These are phyloP conservation scores for Naganishia sp. DNA, from an alignment of 1,284 basidiomycete genomes.

Conservation along the genomic window DNA sequence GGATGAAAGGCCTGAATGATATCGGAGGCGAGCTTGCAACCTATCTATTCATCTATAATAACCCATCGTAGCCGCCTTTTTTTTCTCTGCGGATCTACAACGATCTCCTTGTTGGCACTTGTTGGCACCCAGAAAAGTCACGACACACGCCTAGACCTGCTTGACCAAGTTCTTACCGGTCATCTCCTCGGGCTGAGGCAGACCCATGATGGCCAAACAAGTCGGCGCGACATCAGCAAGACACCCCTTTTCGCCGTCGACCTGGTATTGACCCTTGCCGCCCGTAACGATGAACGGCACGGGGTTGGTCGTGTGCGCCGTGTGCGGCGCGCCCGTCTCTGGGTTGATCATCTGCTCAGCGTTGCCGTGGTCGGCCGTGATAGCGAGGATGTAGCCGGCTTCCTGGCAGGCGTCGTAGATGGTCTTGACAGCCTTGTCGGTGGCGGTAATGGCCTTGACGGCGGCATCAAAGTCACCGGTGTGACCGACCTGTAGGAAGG, in stretches of 20 bases:
- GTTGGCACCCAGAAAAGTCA: neutral
- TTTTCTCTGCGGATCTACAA: constrained; percentile 12
- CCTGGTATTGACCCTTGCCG: constrained; percentile 60
- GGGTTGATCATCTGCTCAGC: constrained; percentile 80
- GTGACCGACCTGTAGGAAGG: constrained; percentile 68
- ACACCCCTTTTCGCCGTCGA: constrained; percentile 63
- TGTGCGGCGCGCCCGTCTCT: constrained; percentile 61
- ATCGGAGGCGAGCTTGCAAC: neutral
- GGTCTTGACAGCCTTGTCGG: constrained; percentile 80
- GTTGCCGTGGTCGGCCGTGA: constrained; percentile 92
- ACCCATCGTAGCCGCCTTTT: neutral
- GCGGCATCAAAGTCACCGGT: constrained; percentile 86
- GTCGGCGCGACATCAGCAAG: constrained; percentile 87
- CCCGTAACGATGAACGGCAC: constrained; percentile 71
- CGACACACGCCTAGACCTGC: constrained; percentile 2
- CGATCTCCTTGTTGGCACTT: neutral
- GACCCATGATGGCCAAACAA: constrained; percentile 70
- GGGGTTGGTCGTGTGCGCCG: constrained; percentile 53
- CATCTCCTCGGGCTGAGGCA: constrained; percentile 61
- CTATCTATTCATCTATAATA: constrained; percentile 24
- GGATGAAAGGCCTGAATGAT: neutral
- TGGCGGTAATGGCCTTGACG: constrained; percentile 75
- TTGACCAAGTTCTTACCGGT: constrained; percentile 36
- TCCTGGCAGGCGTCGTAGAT: constrained; percentile 80
- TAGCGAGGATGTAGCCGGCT: constrained; percentile 76